These are phyloP conservation scores for Sporothrix euskadiensis DNA, from an alignment of 2,329 filamentous ascomycete genomes.

Conservation along the genomic window DNA sequence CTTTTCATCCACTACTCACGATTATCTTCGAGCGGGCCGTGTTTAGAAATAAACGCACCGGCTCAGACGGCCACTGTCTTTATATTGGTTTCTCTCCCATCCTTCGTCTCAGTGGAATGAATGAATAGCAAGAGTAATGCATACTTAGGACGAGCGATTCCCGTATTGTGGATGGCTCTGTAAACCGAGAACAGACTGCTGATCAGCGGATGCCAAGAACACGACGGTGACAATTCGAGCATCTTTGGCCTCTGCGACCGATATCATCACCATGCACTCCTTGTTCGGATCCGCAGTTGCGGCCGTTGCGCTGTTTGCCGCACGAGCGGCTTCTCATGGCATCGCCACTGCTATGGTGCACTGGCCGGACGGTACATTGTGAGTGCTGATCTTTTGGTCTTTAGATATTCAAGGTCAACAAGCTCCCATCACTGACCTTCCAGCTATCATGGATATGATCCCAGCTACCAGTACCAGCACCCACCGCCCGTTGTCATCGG, in stretches of 20 bases:
- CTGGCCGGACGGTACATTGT: conserved; percentile 37
- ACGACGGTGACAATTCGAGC: background rate
- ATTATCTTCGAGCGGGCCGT: background rate
- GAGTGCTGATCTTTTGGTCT: conserved; percentile 21
- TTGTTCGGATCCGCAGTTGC: conserved; percentile 17
- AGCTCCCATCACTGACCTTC: background rate
- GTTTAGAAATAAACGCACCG: background rate
- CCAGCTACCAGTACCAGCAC: conserved; percentile 37
- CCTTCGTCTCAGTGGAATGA: background rate
- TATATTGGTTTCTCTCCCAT: background rate
- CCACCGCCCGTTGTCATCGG: conserved; percentile 37
- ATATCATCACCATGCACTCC: background rate
- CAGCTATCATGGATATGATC: conserved; percentile 39
- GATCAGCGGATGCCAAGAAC: background rate
- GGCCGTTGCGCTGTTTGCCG: conserved; percentile 30
- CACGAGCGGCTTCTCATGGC: conserved; percentile 34
- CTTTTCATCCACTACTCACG: background rate
- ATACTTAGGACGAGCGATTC: background rate
- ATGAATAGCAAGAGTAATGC: background rate
- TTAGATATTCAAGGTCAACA: background rate
- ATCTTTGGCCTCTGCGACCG: background rate
- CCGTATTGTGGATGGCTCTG: background rate
- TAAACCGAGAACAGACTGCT: background rate
- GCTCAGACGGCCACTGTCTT: background rate
- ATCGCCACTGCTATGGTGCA: conserved; percentile 37